Evolutionary conservation across 768 basidiomycete species (phyloP), one percentile per base, ranked within the genome.

Genomic region (Candolleomyces efflorescens): DNA sequence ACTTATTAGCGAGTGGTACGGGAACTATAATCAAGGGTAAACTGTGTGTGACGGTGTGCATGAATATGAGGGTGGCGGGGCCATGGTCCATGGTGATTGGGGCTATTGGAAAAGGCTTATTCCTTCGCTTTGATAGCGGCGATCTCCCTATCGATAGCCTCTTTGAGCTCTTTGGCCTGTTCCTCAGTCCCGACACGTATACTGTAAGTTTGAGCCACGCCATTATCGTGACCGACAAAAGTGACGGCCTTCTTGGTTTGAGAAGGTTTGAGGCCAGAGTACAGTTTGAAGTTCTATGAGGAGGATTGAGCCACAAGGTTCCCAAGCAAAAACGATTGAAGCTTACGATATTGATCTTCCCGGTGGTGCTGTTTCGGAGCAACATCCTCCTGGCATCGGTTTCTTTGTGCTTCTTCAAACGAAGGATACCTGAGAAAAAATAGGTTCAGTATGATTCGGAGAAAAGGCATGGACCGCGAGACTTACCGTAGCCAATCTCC

Each of bases 391-490:
- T 78, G 50, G 76, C 66, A 32, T 71, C 75, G 0, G 77, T 83
- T 59, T 80, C 81, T 60, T 85, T 90, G 68, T 92, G 84, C 63
- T 81, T 90, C 67, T 93, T 92, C 59, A 92, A 64, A 56, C 86
- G 80, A 53, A 91, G 64, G 60, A 87, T 73, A 43, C 90, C 89
- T 90, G 54, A 17, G 13, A 54, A 17, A 43, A 38, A 10, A 53
- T 17, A n/a, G n/a, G 18, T 22, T 20, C 5, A 23, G 50, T 10
- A 22, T 38, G 55, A 41, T 18, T 24, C 20, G 22, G 13, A 24
- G 52, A 13, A 18, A 24, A 37, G n/a, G 17, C 12, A 58, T 26
- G 38, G 44, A 11, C 37, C 7, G 15, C n/a, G 20, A 20, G n/a
- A 38, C 36, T 37, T 48, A 87, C 88, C 90, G 55, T 83, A 65